Conservation (phyloP, 2,329 filamentous ascomycete species). For the Talaromyces piceae region DNA sequence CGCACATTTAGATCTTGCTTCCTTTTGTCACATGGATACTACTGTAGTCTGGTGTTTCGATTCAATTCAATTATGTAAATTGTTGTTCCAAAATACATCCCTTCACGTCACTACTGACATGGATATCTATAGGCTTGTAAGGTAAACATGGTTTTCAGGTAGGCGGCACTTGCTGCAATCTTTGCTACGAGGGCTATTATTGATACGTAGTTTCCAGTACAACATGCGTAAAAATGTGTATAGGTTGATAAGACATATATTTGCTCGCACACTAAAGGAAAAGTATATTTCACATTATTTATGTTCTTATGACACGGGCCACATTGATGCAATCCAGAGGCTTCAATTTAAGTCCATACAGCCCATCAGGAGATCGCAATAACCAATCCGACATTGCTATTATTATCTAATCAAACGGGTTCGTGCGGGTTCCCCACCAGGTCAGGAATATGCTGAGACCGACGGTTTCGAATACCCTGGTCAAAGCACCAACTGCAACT, state of each 20-base stretch:
- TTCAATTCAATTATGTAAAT: background rate
- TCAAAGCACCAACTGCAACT: conserved; percentile 73
- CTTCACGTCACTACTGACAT: background rate
- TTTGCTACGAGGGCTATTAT: too few species aligned
- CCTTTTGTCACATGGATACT: background rate
- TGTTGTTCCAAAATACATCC: background rate
- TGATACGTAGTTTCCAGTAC: too few species aligned
- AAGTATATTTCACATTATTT: background rate
- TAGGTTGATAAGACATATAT: background rate
- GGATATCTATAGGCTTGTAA: background rate
- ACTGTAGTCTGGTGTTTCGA: background rate
- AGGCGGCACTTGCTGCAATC: too few species aligned
- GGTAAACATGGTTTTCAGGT: background rate
- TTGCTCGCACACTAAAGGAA: background rate
- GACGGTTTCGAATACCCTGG: conserved; percentile 86
- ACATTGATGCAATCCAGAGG: background rate
- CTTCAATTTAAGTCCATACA: background rate
- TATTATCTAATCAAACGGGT: conserved; percentile 68
- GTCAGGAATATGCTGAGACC: conserved; percentile 87
- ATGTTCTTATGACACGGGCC: background rate
- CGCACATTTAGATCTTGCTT: background rate
- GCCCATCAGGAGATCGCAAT: background rate
- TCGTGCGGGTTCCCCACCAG: conserved; percentile 95
- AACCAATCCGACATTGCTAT: background rate
- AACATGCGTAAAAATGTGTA: too few species aligned